Conservation (phyloP, 352 stramenopile genomes). For the Phytophthora pseudosyringae region DNA sequence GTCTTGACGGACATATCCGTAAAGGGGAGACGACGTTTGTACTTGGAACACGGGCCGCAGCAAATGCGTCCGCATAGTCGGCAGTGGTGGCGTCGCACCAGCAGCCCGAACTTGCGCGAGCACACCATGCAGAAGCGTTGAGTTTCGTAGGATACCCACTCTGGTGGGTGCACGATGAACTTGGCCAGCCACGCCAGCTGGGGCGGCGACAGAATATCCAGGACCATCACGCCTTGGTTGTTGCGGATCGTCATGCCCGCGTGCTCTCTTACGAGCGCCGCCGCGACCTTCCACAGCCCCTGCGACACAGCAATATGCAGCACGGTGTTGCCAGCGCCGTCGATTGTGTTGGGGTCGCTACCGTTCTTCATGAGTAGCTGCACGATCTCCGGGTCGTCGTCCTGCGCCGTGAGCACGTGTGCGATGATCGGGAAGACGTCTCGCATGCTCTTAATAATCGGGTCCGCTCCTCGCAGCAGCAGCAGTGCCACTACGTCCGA, state of each 20-base stretch:
- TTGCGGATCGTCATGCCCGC: constrained; percentile 82
- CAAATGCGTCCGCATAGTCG: constrained; percentile 85
- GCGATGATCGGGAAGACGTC: constrained; percentile 83
- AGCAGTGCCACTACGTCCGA: constrained; percentile 67
- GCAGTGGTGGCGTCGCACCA: constrained; percentile 84
- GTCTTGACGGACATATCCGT: constrained; percentile 47
- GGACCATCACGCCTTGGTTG: constrained; percentile 71
- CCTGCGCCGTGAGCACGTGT: constrained; percentile 73
- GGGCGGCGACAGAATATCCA: constrained; percentile 73
- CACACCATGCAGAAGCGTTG: constrained; percentile 83
- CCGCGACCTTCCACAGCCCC: constrained; percentile 77
- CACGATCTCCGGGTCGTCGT: constrained; percentile 74
- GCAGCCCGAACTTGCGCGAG: constrained; percentile 64
- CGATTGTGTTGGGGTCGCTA: constrained; percentile 77
- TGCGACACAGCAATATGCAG: constrained; percentile 83
- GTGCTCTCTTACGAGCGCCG: constrained; percentile 63
- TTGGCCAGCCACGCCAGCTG: constrained; percentile 83
- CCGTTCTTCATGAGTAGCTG: constrained; percentile 79
- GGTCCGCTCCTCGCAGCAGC: constrained; percentile 60
- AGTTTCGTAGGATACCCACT: constrained; percentile 72
- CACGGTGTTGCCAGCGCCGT: constrained; percentile 75
- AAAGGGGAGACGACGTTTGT: constrained; percentile 76
- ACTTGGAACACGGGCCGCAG: constrained; percentile 79
- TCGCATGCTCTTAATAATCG: constrained; percentile 72
- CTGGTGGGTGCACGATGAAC: constrained; percentile 73